Conservation (phyloP, 164 flowering plant genomes). For the Vitis rotundifolia region DNA sequence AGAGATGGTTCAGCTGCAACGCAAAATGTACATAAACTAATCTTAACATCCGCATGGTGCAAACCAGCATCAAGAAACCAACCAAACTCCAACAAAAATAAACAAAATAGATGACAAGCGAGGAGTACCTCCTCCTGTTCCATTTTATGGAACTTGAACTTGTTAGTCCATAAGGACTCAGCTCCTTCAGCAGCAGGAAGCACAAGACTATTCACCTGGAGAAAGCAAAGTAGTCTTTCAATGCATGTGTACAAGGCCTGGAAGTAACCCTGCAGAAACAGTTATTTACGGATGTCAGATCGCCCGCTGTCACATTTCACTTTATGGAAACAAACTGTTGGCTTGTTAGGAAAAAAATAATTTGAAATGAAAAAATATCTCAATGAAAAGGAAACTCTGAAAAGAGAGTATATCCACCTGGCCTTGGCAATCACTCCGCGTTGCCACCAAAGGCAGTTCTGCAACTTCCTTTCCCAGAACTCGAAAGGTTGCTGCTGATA, state of each 20-base stretch:
- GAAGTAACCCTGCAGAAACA: conserved; percentile 60
- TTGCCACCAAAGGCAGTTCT: conserved; percentile 74
- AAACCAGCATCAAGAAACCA: not conserved
- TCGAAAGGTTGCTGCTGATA: conserved; percentile 52
- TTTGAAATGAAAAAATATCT: not conserved
- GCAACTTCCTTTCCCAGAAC: conserved; percentile 56
- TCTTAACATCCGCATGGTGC: no score
- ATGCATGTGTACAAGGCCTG: conserved; percentile 56
- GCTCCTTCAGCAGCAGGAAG: conserved; percentile 78
- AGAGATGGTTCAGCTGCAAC: conserved; percentile 41
- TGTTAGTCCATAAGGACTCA: conserved; percentile 58
- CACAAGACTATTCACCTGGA: conserved; percentile 49
- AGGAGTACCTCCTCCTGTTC: conserved; percentile 40
- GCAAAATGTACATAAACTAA: not conserved
- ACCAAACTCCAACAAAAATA: no score
- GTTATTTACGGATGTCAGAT: not conserved
- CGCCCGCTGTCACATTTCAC: not conserved
- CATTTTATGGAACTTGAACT: conserved; percentile 52
- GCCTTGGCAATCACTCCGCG: conserved; percentile 41
- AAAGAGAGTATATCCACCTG: conserved; percentile 28
- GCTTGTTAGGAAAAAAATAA: no score
- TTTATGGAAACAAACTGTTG: no score
- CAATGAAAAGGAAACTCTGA: not conserved
- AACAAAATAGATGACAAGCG: not conserved
- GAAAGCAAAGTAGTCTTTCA: conserved; percentile 41